These are phyloP conservation scores for Ustilago nuda DNA, from an alignment of 1,284 basidiomycete species.

Conservation along the genomic window DNA sequence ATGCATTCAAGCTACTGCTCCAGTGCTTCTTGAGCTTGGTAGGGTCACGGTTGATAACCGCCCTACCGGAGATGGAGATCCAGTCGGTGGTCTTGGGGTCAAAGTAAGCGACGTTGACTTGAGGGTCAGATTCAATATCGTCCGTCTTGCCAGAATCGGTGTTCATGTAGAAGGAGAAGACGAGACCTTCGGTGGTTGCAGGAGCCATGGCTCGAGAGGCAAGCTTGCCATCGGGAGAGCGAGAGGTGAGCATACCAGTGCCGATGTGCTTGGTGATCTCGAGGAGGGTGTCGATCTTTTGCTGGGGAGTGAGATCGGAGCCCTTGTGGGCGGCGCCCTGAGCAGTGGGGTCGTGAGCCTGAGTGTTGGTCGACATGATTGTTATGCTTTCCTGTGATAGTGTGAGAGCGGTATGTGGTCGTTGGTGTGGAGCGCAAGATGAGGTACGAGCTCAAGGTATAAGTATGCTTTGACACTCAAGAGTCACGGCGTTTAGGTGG, in stretches of 20 bases:
- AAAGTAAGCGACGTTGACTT: slow-evolving; percentile 73
- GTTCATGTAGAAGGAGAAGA: slow-evolving; percentile 61
- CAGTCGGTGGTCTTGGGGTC: slow-evolving; percentile 81
- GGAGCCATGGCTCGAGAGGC: slow-evolving; percentile 88
- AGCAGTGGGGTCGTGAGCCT: slow-evolving; percentile 55
- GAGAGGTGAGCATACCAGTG: slow-evolving; percentile 81
- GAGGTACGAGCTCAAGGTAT: not conserved
- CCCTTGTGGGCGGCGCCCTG: slow-evolving; percentile 45
- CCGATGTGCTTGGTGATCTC: slow-evolving; percentile 55
- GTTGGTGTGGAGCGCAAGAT: not conserved
- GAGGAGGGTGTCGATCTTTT: slow-evolving; percentile 55
- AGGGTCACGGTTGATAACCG: slow-evolving; percentile 68
- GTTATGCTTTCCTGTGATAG: not conserved
- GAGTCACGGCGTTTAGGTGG: too few relatives aligned
- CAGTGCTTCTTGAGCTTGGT: slow-evolving; percentile 64
- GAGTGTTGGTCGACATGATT: slow-evolving; percentile 44
- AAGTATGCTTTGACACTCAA: slow-evolving; percentile 3
- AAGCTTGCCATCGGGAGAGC: slow-evolving; percentile 78
- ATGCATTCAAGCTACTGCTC: slow-evolving; percentile 72
- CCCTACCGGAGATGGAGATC: slow-evolving; percentile 84
- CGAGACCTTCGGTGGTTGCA: slow-evolving; percentile 73
- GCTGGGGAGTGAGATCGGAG: slow-evolving; percentile 38
- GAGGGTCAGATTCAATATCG: slow-evolving; percentile 52
- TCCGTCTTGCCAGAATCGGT: slow-evolving; percentile 61
- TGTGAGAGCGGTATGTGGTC: not conserved